Evolutionary conservation across 2,329 filamentous ascomycete genomes (phyloP).

Genomic region (Dothideomycetidae sp.): DNA sequence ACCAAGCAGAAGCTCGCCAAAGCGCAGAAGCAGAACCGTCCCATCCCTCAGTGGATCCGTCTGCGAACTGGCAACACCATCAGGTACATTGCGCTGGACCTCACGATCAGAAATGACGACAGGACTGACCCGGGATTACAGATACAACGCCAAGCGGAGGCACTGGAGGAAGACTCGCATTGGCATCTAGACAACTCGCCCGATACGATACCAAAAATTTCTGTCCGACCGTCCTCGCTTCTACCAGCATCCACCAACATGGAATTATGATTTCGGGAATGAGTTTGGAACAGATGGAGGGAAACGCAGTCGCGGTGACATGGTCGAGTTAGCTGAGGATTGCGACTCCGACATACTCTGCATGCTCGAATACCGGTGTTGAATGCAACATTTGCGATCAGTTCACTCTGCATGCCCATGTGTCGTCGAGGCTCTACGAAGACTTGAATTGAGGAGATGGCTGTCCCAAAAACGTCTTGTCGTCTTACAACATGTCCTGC

Average conservation of each 20-base stretch:
- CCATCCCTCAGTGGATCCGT: constrained; percentile 99
- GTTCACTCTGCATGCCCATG: too few species aligned
- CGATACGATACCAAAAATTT: constrained; percentile 10
- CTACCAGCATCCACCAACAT: neutral
- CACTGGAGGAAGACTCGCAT: constrained; percentile 99
- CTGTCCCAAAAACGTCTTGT: too few species aligned
- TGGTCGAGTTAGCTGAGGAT: neutral
- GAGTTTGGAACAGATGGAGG: neutral
- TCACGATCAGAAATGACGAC: constrained; percentile 11
- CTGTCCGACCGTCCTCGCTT: neutral
- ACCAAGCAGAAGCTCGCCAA: constrained; percentile 99
- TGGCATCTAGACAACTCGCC: constrained; percentile 70
- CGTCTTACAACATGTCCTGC: too few species aligned
- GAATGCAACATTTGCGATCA: neutral
- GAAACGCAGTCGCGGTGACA: neutral
- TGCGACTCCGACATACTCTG: neutral
- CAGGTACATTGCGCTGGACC: constrained; percentile 57
- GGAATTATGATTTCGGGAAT: neutral
- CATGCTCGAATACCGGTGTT: neutral
- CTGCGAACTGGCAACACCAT: constrained; percentile 98
- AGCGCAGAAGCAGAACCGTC: constrained; percentile 99
- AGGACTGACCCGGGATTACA: constrained; percentile 30
- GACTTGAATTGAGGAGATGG: too few species aligned
- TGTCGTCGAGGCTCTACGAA: too few species aligned
- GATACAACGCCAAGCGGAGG: constrained; percentile 99